These are phyloP conservation scores for Gaultheria prostrata DNA, from an alignment of 148 eudicot genomes.

Conservation along the genomic window DNA sequence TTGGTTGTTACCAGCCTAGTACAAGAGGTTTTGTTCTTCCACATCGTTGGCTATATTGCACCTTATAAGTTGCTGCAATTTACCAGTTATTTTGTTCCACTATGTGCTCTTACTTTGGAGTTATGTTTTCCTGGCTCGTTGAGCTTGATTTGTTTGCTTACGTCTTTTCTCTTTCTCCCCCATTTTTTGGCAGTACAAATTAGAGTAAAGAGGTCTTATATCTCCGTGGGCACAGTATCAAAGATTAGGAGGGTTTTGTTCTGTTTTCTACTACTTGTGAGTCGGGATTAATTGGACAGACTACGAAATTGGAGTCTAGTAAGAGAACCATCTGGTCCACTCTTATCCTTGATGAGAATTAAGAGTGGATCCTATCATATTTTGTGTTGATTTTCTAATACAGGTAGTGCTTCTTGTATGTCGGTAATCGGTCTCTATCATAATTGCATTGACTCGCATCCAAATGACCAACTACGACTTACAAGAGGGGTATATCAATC, in stretches of 20 bases:
- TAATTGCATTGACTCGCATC: neutral
- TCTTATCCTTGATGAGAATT: neutral
- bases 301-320: neutral
- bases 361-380: neutral
- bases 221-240: neutral
- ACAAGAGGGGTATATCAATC: too few species aligned
- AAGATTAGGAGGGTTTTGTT: neutral
- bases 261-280: neutral
- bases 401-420: neutral
- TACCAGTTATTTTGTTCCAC: neutral
- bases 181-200: neutral
- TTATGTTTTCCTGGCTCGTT: neutral
- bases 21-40: neutral
- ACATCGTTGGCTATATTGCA: neutral
- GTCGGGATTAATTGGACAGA: neutral
- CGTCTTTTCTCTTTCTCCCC: neutral
- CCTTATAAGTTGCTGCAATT: neutral
- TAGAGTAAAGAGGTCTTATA: neutral
- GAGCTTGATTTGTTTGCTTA: slow-evolving; percentile 1
- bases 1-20: neutral
- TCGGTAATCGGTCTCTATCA: neutral
- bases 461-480: too few species aligned
- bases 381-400: neutral
- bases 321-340: neutral
- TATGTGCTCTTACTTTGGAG: neutral